These are phyloP conservation scores for Neonectria coccinea DNA, from an alignment of 2,329 filamentous ascomycete genomes.

Conservation along the genomic window DNA sequence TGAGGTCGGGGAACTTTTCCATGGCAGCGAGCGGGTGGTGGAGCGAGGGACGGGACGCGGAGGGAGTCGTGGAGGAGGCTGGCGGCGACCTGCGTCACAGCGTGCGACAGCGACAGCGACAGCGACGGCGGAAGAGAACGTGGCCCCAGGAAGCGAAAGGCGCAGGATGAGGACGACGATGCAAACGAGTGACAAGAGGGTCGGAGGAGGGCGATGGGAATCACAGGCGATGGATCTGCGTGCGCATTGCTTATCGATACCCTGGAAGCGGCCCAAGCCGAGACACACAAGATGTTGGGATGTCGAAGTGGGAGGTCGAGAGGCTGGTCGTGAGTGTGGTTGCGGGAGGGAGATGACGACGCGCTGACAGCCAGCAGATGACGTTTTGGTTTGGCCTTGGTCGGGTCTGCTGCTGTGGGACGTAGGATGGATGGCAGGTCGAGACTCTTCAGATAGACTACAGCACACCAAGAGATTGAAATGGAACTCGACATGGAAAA, in stretches of 20 bases:
- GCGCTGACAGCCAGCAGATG: not conserved
- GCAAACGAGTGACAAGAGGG: slow-evolving; percentile 36
- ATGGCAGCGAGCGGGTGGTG: slow-evolving; percentile 47
- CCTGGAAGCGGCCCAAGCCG: slow-evolving; percentile 30
- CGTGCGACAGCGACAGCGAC: not conserved
- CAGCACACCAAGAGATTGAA: not conserved
- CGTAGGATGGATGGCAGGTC: not conserved
- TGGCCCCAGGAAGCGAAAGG: slow-evolving; percentile 9
- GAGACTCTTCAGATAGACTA: not conserved
- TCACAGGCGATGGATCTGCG: slow-evolving; percentile 23
- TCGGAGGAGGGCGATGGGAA: slow-evolving; percentile 1
- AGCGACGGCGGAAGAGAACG: slow-evolving; percentile 3
- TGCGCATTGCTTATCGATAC: slow-evolving; percentile 39
- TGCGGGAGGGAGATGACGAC: slow-evolving; percentile 13
- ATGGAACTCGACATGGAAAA: not conserved
- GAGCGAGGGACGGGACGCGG: not conserved
- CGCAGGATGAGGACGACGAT: slow-evolving; percentile 2
- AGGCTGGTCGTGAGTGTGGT: not conserved
- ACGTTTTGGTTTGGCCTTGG: not conserved
- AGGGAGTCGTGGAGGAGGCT: slow-evolving; percentile 7
- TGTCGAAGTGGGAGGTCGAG: not conserved
- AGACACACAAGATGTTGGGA: slow-evolving; percentile 13
- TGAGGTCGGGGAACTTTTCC: slow-evolving; percentile 70
- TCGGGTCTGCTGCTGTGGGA: not conserved
- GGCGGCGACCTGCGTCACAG: slow-evolving; percentile 14